These are phyloP conservation scores for Dryas integrifolia DNA, from an alignment of 331 rosid genomes.

Conservation along the genomic window DNA sequence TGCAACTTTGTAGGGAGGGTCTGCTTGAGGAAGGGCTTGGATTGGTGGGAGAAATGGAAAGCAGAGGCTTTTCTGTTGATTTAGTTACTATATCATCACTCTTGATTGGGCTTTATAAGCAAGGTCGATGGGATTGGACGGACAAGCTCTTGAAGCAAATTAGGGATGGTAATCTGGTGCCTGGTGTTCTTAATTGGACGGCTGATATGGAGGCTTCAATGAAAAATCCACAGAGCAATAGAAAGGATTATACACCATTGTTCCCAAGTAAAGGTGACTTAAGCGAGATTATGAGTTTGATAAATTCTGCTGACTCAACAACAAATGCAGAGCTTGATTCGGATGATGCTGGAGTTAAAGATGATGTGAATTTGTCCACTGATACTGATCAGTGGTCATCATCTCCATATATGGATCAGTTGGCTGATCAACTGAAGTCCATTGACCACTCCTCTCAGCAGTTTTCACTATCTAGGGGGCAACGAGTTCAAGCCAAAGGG, in stretches of 20 bases:
- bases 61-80: conserved; percentile 70
- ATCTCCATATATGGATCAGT: conserved; percentile 71
- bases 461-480: conserved; percentile 53
- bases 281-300: conserved; percentile 47
- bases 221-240: conserved; percentile 52
- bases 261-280: conserved; percentile 63
- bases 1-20: conserved; percentile 72
- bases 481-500: conserved; percentile 59
- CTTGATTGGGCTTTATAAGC: conserved; percentile 59
- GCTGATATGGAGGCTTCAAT: conserved; percentile 67
- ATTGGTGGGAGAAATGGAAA: conserved; percentile 89
- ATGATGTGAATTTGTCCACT: conserved; percentile 16
- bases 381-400: conserved; percentile 66
- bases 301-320: conserved; percentile 29
- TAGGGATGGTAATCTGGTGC: conserved; percentile 63
- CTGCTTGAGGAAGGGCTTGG: conserved; percentile 60
- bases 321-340: conserved; percentile 14
- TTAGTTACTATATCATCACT: conserved; percentile 67
- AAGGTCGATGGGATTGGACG: conserved; percentile 72
- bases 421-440: conserved; percentile 53
- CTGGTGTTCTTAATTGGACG: conserved; percentile 73
- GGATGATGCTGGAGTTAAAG: conserved; percentile 28
- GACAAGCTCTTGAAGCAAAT: conserved; percentile 79
- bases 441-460: conserved; percentile 28
- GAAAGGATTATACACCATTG: conserved; percentile 58